phyloP scores from a whole-genome alignment of 805 yeast genomes.

The Barnettozyma pratensis region DNA sequence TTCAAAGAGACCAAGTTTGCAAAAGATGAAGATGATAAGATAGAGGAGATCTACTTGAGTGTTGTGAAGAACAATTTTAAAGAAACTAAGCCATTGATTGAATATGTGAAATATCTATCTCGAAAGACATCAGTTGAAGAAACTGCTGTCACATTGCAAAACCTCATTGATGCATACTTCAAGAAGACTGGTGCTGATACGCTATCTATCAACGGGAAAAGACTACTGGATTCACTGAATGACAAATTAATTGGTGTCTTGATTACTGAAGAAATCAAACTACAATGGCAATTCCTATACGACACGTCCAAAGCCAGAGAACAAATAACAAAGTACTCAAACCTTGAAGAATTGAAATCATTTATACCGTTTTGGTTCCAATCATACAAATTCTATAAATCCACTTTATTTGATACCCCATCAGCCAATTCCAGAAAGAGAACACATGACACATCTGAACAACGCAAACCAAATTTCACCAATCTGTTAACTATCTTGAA shows the following conservation, averaged over 20 bases:
- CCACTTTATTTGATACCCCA: background rate
- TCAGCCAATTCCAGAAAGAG: background rate
- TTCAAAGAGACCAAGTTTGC: slow-evolving; percentile 14
- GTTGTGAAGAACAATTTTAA: slow-evolving; percentile 9
- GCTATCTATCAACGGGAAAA: background rate
- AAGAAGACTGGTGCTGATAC: background rate
- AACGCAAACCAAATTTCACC: background rate
- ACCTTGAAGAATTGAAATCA: slow-evolving; percentile 26
- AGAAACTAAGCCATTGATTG: slow-evolving; percentile 17
- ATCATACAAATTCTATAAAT: slow-evolving; percentile 48
- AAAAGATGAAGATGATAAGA: slow-evolving; percentile 7
- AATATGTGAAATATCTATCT: slow-evolving; percentile 19
- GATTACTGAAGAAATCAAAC: slow-evolving; percentile 30
- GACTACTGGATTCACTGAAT: slow-evolving; percentile 1
- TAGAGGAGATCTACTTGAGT: slow-evolving; percentile 20
- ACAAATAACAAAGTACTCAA: slow-evolving; percentile 24
- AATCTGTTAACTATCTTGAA: background rate
- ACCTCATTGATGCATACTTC: slow-evolving; percentile 18
- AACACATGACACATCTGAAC: background rate
- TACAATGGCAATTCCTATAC: slow-evolving; percentile 26
- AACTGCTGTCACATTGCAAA: slow-evolving; percentile 9
- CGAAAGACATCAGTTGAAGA: slow-evolving; percentile 10
- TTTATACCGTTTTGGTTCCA: slow-evolving; percentile 53
- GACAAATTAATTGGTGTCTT: slow-evolving; percentile 30
- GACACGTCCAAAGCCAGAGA: slow-evolving; percentile 30